phyloP scores from a whole-genome alignment of 139 green algal species.

The Picochlorum sp. region DNA sequence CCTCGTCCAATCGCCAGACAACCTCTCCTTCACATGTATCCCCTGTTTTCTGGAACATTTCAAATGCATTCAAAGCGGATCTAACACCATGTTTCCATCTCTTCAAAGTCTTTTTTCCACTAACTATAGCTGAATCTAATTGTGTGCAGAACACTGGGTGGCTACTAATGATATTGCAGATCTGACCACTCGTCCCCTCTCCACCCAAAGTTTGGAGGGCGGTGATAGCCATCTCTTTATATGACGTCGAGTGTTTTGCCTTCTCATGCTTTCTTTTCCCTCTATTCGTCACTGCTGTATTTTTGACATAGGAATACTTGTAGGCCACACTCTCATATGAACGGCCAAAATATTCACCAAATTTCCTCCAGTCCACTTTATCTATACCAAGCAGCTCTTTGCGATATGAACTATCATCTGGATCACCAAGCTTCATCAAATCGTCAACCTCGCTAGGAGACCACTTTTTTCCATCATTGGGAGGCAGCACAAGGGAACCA shows the following conservation, averaged over 20 bases:
- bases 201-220: slow-evolving; percentile 19
- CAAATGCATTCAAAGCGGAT: slow-evolving; percentile 33
- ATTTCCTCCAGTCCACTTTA: slow-evolving; percentile 32
- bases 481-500: slow-evolving; percentile 15
- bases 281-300: slow-evolving; percentile 17
- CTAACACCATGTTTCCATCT: slow-evolving; percentile 39
- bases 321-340: slow-evolving; percentile 32
- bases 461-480: slow-evolving; percentile 39
- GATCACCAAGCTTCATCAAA: slow-evolving; percentile 25
- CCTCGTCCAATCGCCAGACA: slow-evolving; percentile 31
- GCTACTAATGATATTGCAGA: slow-evolving; percentile 18
- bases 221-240: slow-evolving; percentile 37
- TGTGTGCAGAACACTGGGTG: slow-evolving; percentile 20
- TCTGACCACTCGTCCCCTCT: slow-evolving; percentile 25
- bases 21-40: slow-evolving; percentile 24
- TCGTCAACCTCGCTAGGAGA: slow-evolving; percentile 25
- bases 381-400: slow-evolving; percentile 23
- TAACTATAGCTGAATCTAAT: slow-evolving; percentile 34
- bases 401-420: slow-evolving; percentile 18
- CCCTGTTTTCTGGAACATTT: slow-evolving; percentile 29
- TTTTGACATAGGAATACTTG: slow-evolving; percentile 35
- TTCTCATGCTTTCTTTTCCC: slow-evolving; percentile 22
- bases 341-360: slow-evolving; percentile 32
- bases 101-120: slow-evolving; percentile 35
- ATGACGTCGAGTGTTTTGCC: slow-evolving; percentile 31